Evolutionary conservation across 2,329 filamentous ascomycete genomes (phyloP), one percentile per base, ranked within the genome.

Genomic region (Teratosphaeriaceae sp.): DNA sequence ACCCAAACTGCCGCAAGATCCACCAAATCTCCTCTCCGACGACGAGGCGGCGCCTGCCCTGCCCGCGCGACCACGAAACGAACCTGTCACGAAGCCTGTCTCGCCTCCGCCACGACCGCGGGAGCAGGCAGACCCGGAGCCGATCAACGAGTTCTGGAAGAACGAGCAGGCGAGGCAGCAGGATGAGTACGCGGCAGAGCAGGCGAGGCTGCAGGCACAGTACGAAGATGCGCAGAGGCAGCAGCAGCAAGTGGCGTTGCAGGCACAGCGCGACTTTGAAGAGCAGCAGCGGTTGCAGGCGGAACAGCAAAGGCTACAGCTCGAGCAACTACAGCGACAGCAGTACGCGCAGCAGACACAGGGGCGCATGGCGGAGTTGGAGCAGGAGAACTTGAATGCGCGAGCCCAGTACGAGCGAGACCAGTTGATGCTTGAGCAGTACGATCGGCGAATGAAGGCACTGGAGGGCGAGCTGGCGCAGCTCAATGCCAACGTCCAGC

Each of bases 141-240:
- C 94, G 38, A 97, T 98, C 60, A 87, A 87, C 40, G 92, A 98
- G 57, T 98, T 98, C 65, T 98, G 92, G 92, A 94, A 94, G 68
- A 86, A 80, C 54, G 89, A 97, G 64, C 79, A 95, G 48, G 84
- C 85, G 52, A 79, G 88, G 24, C 88, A 96, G 64, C 94, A 97
- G 63, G 82, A 88, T 53, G 88, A 95, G 63, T 98, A 94, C 59
- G 92, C 94, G 61, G 88, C 89, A 36, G 90, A 98, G 65, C 92
- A 98, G 68, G 79, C 83, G 27, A 81, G 92, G 13, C 69, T 98
- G 35, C 85, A 94, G 59, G 84, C 90, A 54, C 86, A 90, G 52
- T 90, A 89, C 69, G 83, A 89, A 52, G 80, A 86, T 9, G 82
- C 88, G 50, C 79, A 92, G 41, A 75, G 82, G 42, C 80, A 84